Conservation (phyloP, 805 yeast species). For the Pichia cephalocereana region DNA sequence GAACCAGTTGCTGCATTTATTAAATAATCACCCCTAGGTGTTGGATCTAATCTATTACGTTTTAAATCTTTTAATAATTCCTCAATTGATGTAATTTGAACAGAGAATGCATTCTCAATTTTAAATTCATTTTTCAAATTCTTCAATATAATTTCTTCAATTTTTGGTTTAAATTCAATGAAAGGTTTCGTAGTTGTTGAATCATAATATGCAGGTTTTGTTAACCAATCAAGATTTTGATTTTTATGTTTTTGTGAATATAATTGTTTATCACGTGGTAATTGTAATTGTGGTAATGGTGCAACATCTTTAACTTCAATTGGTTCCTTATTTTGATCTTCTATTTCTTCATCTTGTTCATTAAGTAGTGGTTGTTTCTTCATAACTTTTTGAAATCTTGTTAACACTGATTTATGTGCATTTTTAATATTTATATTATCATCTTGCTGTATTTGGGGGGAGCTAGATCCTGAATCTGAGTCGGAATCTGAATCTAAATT, state of each 20-base stretch:
- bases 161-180: constrained; percentile 30
- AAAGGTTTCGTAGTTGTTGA: constrained; percentile 42
- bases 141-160: constrained; percentile 33
- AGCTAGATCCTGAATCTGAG: not conserved
- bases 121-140: constrained; percentile 39
- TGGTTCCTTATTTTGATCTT: constrained; percentile 14
- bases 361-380: constrained; percentile 16
- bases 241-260: constrained; percentile 25
- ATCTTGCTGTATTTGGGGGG: not conserved
- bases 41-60: constrained; percentile 36
- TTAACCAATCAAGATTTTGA: constrained; percentile 53
- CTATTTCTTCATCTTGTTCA: constrained; percentile 10
- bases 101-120: constrained; percentile 58
- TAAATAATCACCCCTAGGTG: constrained; percentile 61
- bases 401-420: constrained; percentile 41
- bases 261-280: constrained; percentile 44
- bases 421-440: constrained; percentile 11
- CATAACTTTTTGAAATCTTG: constrained; percentile 41
- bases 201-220: constrained; percentile 49
- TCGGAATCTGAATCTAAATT: constrained; percentile 3
- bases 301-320: constrained; percentile 36
- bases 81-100: constrained; percentile 63
- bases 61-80: constrained; percentile 35
- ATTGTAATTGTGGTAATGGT: constrained; percentile 80
- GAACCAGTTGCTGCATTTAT: constrained; percentile 96